Evolutionary conservation across 176 grass and related monocot species (phyloP).

Genomic region (Eragrostis curvula): DNA sequence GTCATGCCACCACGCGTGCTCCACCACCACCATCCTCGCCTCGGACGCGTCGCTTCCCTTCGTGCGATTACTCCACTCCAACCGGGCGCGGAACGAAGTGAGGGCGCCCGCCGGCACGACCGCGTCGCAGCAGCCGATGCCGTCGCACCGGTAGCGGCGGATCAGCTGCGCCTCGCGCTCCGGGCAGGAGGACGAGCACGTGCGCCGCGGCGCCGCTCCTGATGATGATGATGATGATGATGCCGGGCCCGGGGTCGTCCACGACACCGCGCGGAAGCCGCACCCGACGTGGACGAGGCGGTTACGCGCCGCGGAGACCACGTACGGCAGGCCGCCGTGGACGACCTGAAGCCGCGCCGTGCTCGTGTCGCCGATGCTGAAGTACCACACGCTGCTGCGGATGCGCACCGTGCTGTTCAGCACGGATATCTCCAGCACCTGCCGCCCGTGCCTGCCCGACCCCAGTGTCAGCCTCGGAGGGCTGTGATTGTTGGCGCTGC

Average conservation of each 20-base stretch:
- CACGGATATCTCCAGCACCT: background rate
- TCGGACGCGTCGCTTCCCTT: no score
- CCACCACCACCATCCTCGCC: background rate
- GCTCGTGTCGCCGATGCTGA: background rate
- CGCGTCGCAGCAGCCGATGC: background rate
- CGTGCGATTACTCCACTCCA: no score
- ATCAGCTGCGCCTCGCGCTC: background rate
- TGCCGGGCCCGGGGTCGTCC: background rate
- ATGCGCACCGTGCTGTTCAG: background rate
- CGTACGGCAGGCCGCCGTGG: background rate
- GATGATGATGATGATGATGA: no score
- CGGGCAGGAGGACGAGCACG: background rate
- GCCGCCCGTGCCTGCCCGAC: background rate
- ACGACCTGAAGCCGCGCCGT: background rate
- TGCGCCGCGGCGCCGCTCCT: background rate
- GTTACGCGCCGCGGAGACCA: background rate
- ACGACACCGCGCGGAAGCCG: background rate
- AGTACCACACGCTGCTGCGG: background rate
- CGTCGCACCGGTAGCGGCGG: background rate
- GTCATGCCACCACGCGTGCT: background rate
- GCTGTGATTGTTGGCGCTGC: no score
- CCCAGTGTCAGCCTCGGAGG: no score
- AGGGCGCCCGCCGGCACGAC: background rate
- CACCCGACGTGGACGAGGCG: background rate
- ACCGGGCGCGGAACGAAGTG: background rate